Conservation (phyloP, 2,329 filamentous ascomycete genomes). For the Aspergillus jensenii region DNA sequence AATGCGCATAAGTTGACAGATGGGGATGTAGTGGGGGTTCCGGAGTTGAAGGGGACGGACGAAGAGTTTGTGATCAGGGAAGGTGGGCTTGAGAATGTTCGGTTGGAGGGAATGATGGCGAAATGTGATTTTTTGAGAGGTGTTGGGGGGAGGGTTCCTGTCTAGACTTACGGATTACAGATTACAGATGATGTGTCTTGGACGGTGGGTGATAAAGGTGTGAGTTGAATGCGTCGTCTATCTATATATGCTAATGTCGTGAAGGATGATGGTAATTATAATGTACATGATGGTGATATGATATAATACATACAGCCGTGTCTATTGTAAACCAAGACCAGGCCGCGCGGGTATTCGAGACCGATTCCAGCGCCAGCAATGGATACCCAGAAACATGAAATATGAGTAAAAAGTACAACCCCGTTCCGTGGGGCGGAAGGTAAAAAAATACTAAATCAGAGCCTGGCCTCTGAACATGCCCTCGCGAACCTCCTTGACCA, state of each 20-base stretch:
- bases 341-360: conserved; percentile 8
- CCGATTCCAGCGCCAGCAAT: conserved; percentile 9
- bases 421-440: not conserved
- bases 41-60: conserved; percentile 38
- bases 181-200: not conserved
- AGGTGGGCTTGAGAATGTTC: conserved; percentile 46
- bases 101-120: conserved; percentile 49
- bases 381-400: not conserved
- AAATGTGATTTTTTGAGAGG: not conserved
- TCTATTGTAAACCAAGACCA: conserved; percentile 1
- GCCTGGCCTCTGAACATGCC: conserved; percentile 83
- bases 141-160: not conserved
- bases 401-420: not conserved
- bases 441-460: conserved; percentile 56
- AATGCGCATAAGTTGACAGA: conserved; percentile 58
- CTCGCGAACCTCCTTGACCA: conserved; percentile 87
- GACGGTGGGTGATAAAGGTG: not conserved
- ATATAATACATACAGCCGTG: conserved; percentile 4
- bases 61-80: conserved; percentile 53
- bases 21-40: conserved; percentile 42
- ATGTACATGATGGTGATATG: conserved; percentile 6
- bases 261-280: not conserved
- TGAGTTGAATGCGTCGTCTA: conserved; percentile 2
- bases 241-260: not conserved
- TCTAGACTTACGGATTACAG: not conserved